phyloP scores from a whole-genome alignment of 805 yeast species.

The Debaryomyces castellii region DNA sequence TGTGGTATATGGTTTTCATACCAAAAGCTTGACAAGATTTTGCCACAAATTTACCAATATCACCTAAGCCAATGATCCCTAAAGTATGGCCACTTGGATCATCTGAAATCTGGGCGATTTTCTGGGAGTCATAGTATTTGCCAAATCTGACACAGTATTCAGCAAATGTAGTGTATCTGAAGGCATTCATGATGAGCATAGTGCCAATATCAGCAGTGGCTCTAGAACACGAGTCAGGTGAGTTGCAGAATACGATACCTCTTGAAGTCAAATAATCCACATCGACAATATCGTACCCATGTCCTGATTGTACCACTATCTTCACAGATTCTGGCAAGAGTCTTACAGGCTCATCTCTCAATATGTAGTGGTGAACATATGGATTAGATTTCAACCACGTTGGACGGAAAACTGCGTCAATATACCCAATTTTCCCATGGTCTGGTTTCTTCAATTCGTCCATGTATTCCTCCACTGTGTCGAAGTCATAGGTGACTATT shows the following conservation, averaged over 20 bases:
- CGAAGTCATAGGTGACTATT: slow-evolving; percentile 28
- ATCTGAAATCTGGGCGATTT: slow-evolving; percentile 30
- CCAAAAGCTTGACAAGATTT: slow-evolving; percentile 43
- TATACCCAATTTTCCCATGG: slow-evolving; percentile 31
- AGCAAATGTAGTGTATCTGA: slow-evolving; percentile 36
- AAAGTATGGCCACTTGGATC: slow-evolving; percentile 43
- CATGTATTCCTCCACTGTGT: slow-evolving; percentile 33
- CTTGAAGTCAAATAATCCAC: slow-evolving; percentile 31
- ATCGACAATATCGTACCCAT: slow-evolving; percentile 40
- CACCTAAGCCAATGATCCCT: slow-evolving; percentile 50
- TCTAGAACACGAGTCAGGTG: slow-evolving; percentile 37
- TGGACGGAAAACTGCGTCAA: slow-evolving; percentile 37
- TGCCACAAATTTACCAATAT: slow-evolving; percentile 46
- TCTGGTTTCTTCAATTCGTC: slow-evolving; percentile 31
- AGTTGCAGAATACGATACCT: slow-evolving; percentile 35
- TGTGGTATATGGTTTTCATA: slow-evolving; percentile 43
- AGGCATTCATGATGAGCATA: slow-evolving; percentile 27
- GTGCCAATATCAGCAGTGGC: slow-evolving; percentile 43
- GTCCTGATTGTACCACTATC: slow-evolving; percentile 38
- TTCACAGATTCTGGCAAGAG: slow-evolving; percentile 31
- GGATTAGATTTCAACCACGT: slow-evolving; percentile 40
- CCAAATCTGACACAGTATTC: slow-evolving; percentile 37
- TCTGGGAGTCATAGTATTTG: slow-evolving; percentile 27
- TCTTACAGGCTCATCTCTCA: slow-evolving; percentile 32
- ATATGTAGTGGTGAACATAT: slow-evolving; percentile 31